A percentile compares a stretch with the other conserved stretches of the same genome.
These are phyloP conservation scores for Myxozyma sirexii DNA, from an alignment of 805 yeast genomes.

Conservation along the genomic window DNA sequence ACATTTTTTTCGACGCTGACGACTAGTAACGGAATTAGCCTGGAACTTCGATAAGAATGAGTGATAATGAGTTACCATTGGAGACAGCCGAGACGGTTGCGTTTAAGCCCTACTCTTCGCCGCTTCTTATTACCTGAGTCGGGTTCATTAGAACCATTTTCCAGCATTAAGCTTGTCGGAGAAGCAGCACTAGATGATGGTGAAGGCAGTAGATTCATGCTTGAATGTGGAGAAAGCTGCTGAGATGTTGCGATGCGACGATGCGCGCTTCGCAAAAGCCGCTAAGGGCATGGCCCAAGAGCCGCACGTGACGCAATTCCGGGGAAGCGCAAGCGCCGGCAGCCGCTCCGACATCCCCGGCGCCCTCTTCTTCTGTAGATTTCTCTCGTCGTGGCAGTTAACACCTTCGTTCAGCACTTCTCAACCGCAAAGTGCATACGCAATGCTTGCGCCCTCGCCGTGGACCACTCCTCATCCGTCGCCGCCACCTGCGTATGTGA, in stretches of 20 bases:
- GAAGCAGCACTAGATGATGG: neutral
- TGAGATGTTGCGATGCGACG: neutral
- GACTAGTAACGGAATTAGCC: conserved; percentile 10
- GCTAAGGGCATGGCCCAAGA: neutral
- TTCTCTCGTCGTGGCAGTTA: too few species aligned
- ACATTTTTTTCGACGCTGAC: conserved; percentile 32
- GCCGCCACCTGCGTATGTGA: conserved; percentile 16
- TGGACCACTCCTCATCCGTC: conserved; percentile 29
- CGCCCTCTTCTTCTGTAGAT: neutral
- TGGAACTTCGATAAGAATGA: neutral
- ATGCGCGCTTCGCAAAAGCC: too few species aligned
- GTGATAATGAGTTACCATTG: conserved; percentile 20
- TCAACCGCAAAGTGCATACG: neutral
- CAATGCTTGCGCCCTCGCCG: conserved; percentile 23
- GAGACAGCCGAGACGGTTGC: conserved; percentile 28
- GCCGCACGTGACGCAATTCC: neutral
- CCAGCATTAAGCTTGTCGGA: neutral
- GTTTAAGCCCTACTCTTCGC: conserved; percentile 29
- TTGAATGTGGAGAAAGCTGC: neutral
- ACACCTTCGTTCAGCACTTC: neutral
- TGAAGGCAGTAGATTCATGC: neutral
- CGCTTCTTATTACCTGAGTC: conserved; percentile 3
- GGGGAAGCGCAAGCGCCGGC: conserved; percentile 9
- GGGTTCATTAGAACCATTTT: neutral
- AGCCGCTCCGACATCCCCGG: conserved; percentile 1